These are phyloP conservation scores for Solanum chacoense DNA, from an alignment of 305 asterid genomes.

Conservation along the genomic window DNA sequence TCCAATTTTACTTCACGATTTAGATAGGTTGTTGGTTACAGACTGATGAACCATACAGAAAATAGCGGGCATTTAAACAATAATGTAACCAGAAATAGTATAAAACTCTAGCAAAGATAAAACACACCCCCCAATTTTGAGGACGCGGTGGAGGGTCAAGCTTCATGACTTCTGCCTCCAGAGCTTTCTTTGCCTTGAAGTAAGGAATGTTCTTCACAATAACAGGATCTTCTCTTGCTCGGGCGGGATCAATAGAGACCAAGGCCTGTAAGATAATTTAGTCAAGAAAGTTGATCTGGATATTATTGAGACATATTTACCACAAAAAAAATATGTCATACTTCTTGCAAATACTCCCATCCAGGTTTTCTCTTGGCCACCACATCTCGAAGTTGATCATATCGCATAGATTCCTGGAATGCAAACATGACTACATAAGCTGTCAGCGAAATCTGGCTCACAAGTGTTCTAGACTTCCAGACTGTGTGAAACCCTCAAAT, in stretches of 20 bases:
- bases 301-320: background rate
- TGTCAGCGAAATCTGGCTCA: background rate
- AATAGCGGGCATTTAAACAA: background rate
- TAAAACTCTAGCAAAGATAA: background rate
- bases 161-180: slow-evolving; percentile 90
- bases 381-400: slow-evolving; percentile 86
- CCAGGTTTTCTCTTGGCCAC: slow-evolving; percentile 85
- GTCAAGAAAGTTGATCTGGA: background rate
- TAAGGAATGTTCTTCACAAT: slow-evolving; percentile 69
- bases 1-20: background rate
- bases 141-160: slow-evolving; percentile 88
- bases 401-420: slow-evolving; percentile 70
- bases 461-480: background rate
- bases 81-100: background rate
- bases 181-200: slow-evolving; percentile 66
- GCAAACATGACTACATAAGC: background rate
- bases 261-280: slow-evolving; percentile 50
- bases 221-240: slow-evolving; percentile 87
- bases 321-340: slow-evolving; percentile 15
- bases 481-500: background rate
- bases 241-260: slow-evolving; percentile 75
- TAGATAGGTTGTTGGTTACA: background rate
- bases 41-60: background rate
- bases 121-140: slow-evolving; percentile 77
- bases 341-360: slow-evolving; percentile 97